These are phyloP conservation scores for Elsinoe ampelina DNA, from an alignment of 2,329 filamentous ascomycete species.

Conservation along the genomic window DNA sequence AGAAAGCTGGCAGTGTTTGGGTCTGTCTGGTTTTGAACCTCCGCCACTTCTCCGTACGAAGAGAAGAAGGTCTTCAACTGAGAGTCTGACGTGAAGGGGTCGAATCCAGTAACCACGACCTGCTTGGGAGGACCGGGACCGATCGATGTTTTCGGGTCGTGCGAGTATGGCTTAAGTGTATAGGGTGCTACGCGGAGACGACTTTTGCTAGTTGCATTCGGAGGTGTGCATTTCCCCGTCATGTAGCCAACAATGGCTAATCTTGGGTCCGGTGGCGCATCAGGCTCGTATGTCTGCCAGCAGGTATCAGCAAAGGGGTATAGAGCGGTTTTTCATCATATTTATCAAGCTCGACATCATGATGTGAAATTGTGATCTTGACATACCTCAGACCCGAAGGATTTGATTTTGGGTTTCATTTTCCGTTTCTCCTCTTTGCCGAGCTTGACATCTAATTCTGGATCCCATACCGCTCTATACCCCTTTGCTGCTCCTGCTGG, in stretches of 20 bases:
- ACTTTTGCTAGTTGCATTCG: constrained; percentile 55
- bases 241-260: constrained; percentile 57
- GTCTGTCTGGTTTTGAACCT: constrained; percentile 89
- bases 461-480: constrained; percentile 53
- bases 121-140: constrained; percentile 84
- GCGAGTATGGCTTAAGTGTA: constrained; percentile 69
- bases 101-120: constrained; percentile 91
- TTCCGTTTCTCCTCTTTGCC: constrained; percentile 44
- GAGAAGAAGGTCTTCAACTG: constrained; percentile 69
- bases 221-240: constrained; percentile 38
- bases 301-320: constrained; percentile 33
- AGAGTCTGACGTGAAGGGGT: constrained; percentile 72
- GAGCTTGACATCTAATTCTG: constrained; percentile 51
- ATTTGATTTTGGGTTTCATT: constrained; percentile 25
- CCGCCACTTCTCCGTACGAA: constrained; percentile 76
- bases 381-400: constrained; percentile 34
- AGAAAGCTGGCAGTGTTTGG: constrained; percentile 89
- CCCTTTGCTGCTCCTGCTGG: constrained; percentile 46
- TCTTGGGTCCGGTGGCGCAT: constrained; percentile 77
- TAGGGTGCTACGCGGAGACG: constrained; percentile 66
- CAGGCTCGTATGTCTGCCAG: constrained; percentile 50
- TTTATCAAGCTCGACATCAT: constrained; percentile 30
- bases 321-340: constrained; percentile 28
- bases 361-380: constrained; percentile 24
- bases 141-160: constrained; percentile 73